phyloP scores from a whole-genome alignment of 352 stramenopile species.

The Phytophthora colocasiae region DNA sequence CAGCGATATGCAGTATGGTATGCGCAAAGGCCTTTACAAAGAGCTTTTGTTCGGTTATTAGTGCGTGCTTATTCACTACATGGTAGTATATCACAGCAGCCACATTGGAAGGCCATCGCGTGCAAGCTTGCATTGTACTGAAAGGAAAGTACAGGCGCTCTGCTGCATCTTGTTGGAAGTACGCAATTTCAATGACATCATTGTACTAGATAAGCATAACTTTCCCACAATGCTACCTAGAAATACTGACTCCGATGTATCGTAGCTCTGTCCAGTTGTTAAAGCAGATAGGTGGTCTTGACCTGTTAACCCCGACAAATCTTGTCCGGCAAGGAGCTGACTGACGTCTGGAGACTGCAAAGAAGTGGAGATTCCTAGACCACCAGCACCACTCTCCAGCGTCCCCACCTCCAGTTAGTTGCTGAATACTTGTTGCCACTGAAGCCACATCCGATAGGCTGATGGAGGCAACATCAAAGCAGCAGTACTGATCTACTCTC shows the following conservation, averaged over 20 bases:
- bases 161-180: too few relatives aligned
- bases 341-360: constrained; percentile 29
- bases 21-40: too few relatives aligned
- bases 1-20: constrained; percentile 4
- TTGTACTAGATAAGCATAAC: too few relatives aligned
- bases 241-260: neutral
- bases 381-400: constrained; percentile 3
- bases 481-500: constrained; percentile 35
- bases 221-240: neutral
- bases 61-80: too few relatives aligned
- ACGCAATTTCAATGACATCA: too few relatives aligned
- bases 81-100: too few relatives aligned
- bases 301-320: constrained; percentile 14
- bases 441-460: constrained; percentile 35
- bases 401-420: constrained; percentile 26
- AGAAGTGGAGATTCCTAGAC: constrained; percentile 18
- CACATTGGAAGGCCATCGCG: too few relatives aligned
- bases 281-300: constrained; percentile 22
- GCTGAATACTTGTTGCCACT: constrained; percentile 33
- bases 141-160: too few relatives aligned
- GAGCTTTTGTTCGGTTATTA: too few relatives aligned
- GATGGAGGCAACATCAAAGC: constrained; percentile 29
- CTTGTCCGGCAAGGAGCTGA: constrained; percentile 25
- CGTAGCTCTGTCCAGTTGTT: neutral
- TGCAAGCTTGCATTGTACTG: too few relatives aligned